phyloP scores from a whole-genome alignment of 148 eudicot genomes.

The Linanthus parryae region DNA sequence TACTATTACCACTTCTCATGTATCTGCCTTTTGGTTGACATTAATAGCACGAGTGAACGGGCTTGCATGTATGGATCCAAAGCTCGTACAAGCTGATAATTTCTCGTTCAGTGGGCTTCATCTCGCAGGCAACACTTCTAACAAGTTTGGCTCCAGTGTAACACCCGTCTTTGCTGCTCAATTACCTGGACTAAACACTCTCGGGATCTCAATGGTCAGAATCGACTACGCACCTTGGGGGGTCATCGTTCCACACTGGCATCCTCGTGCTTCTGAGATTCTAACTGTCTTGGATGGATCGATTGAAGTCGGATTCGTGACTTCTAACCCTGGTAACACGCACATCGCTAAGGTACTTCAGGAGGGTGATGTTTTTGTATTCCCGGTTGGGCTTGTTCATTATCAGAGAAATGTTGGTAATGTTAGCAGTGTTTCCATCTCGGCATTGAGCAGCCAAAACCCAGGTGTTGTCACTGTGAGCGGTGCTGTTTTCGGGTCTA shows the following conservation, averaged over 20 bases:
- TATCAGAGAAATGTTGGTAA: neutral
- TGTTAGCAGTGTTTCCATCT: neutral
- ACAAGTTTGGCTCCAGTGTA: neutral
- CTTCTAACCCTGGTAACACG: neutral
- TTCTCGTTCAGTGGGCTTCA: neutral
- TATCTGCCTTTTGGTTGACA: too few relatives aligned
- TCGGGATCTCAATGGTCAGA: neutral
- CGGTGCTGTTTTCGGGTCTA: neutral
- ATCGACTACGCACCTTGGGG: neutral
- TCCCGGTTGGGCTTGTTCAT: neutral
- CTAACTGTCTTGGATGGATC: neutral
- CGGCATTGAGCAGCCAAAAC: neutral
- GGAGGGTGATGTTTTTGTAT: slow-evolving; percentile 1
- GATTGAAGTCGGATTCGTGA: neutral
- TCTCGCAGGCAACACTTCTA: neutral
- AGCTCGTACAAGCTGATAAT: neutral
- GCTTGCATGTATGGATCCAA: neutral
- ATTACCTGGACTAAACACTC: slow-evolving; percentile 1
- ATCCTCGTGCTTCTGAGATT: neutral
- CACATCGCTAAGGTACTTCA: neutral
- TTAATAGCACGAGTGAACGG: neutral
- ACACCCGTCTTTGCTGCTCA: neutral
- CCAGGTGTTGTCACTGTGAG: neutral
- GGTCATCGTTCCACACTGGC: neutral
- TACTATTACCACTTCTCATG: too few relatives aligned